phyloP scores from a whole-genome alignment of 2,329 filamentous ascomycete species.

The Alternaria consortialis region DNA sequence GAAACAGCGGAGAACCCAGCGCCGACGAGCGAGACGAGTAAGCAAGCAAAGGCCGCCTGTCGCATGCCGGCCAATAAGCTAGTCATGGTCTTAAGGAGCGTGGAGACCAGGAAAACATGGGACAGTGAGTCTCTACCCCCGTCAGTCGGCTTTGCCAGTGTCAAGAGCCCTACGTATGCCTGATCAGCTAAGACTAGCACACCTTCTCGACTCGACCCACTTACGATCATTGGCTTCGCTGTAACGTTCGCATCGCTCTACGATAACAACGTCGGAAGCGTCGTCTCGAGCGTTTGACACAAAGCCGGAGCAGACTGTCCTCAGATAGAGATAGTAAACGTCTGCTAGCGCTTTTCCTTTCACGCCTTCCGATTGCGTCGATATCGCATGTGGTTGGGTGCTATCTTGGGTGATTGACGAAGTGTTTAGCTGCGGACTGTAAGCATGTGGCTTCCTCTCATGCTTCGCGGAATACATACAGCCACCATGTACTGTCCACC shows the following conservation, averaged over 20 bases:
- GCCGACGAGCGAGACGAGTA: slow-evolving; percentile 28
- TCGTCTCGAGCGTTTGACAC: background rate
- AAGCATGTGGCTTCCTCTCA: background rate
- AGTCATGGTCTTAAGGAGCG: background rate
- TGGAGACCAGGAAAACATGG: background rate
- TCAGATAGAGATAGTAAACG: slow-evolving; percentile 10
- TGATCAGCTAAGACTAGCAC: background rate
- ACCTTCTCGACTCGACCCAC: background rate
- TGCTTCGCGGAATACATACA: slow-evolving; percentile 17
- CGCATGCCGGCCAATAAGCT: slow-evolving; percentile 8
- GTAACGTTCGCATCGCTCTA: slow-evolving; percentile 3
- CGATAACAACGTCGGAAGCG: background rate
- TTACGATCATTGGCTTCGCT: background rate
- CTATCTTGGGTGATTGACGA: background rate
- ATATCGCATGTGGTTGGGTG: background rate
- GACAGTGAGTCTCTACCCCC: background rate
- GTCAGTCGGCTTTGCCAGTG: background rate
- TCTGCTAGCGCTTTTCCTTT: background rate
- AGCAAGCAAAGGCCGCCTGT: slow-evolving; percentile 26
- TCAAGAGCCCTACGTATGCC: background rate
- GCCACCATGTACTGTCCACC: slow-evolving; percentile 29
- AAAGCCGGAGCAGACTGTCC: slow-evolving; percentile 1
- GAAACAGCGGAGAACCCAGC: slow-evolving; percentile 20
- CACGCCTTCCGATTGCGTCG: too few relatives aligned
- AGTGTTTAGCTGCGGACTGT: slow-evolving; percentile 3